Evolutionary conservation across 768 basidiomycete species (phyloP).

Genomic region (Botryobasidium botryosum): DNA sequence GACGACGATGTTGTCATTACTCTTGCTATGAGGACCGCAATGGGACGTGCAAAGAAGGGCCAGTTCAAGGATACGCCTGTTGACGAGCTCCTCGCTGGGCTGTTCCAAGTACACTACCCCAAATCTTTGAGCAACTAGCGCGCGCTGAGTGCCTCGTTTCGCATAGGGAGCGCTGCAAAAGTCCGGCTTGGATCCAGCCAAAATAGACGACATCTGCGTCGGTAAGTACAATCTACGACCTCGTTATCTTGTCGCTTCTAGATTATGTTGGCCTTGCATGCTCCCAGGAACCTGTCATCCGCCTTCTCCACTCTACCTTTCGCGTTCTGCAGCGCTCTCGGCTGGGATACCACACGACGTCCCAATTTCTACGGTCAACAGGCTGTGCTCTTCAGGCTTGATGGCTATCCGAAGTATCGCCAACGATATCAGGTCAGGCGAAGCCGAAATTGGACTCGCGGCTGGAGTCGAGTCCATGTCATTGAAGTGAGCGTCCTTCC

Average conservation of each 20-base stretch:
- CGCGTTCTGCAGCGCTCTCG: slow-evolving; percentile 55
- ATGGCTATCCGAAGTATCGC: slow-evolving; percentile 66
- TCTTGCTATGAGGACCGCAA: slow-evolving; percentile 30
- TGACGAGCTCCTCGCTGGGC: slow-evolving; percentile 25
- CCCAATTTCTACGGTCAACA: slow-evolving; percentile 56
- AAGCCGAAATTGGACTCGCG: slow-evolving; percentile 56
- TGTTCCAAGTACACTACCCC: slow-evolving; percentile 50
- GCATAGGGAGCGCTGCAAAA: slow-evolving; percentile 39
- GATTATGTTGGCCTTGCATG: too few relatives aligned
- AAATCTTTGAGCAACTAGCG: too few relatives aligned
- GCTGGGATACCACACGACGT: slow-evolving; percentile 69
- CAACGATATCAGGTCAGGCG: slow-evolving; percentile 59
- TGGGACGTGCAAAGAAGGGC: slow-evolving; percentile 34
- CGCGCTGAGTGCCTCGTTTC: neutral
- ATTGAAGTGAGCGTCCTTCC: slow-evolving; percentile 13
- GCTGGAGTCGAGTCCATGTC: slow-evolving; percentile 14
- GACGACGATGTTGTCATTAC: slow-evolving; percentile 73
- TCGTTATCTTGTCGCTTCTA: too few relatives aligned
- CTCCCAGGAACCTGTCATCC: slow-evolving; percentile 29
- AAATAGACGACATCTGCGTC: slow-evolving; percentile 63
- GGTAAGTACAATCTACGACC: too few relatives aligned
- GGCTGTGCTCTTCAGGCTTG: slow-evolving; percentile 75
- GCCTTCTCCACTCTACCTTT: slow-evolving; percentile 49
- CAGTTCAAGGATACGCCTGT: slow-evolving; percentile 56
- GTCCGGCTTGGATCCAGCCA: slow-evolving; percentile 41